Evolutionary conservation across 2,329 filamentous ascomycete species (phyloP), one percentile per base, ranked within the genome.

Genomic region (Trichoderma asperellum): DNA sequence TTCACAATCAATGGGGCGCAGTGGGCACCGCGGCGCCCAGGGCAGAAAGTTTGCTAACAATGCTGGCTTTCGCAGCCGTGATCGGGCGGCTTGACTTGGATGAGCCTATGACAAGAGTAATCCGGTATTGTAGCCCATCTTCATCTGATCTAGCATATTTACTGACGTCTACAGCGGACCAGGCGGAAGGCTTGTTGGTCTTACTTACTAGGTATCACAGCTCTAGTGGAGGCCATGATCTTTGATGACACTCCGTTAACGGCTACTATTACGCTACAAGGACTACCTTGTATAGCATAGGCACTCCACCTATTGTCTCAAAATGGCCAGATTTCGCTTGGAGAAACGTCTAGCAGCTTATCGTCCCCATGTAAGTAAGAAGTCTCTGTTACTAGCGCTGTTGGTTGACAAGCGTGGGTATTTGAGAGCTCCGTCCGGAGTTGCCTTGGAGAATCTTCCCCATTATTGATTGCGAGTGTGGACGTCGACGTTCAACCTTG

Each of bases 1-100:
- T 49, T 53, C 34, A 35, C 37, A 58, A 2, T 34, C 29, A 66
- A 49, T 34, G 14, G 55, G 27, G 18, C 29, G 24, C 12, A 3
- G 16, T 57, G 53, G 35, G n/a, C 63, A 40, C 63, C 35, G 53
- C 63, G 53, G 37, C 53, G 29, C 53, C 63, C 63, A 40, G 55
- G 55, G 16, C n/a, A 52, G 29, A 58, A 52, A 59, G 40, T 40
- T 67, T 59, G 18, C 24, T 55, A 18, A 32, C 40, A 59, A 37
- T 21, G 63, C 53, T 29, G 1, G 40, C 40, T 10, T 18, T 52
- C 35, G 32, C 53, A 52, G 63, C 63, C 55, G 63, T 34, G 2
- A 67, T 67, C 55, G 63, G 63, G 58, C 40, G 29, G 14, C 24
- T 59, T 32, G 29, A 5, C n/a, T 11, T 1, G 18, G 14, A 32